Evolutionary conservation across 2,329 filamentous ascomycete species (phyloP).

Genomic region (Lasiodiplodia theobromae): DNA sequence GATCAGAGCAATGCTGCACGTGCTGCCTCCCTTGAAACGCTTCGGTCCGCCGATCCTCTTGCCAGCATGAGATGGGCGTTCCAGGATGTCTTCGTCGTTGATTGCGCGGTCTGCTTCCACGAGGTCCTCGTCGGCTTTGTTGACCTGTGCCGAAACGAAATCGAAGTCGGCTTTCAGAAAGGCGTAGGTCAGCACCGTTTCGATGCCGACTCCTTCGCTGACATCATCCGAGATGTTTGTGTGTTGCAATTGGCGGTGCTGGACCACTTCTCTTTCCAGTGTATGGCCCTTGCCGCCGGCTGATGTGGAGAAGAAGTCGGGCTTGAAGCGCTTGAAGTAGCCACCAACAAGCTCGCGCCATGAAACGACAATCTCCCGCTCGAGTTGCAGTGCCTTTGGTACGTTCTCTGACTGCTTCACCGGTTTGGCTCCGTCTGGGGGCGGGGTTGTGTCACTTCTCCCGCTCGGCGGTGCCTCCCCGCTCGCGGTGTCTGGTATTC

Average conservation of each 20-base stretch:
- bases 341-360: slow-evolving; percentile 90
- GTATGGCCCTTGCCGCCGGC: slow-evolving; percentile 46
- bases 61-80: slow-evolving; percentile 61
- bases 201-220: slow-evolving; percentile 65
- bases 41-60: slow-evolving; percentile 72
- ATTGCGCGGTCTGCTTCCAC: slow-evolving; percentile 77
- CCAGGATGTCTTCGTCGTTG: slow-evolving; percentile 85
- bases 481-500: slow-evolving; percentile 38
- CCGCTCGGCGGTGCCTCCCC: slow-evolving; percentile 36
- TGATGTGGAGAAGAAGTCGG: slow-evolving; percentile 72
- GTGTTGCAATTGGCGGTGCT: slow-evolving; percentile 38
- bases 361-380: slow-evolving; percentile 73
- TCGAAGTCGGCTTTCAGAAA: slow-evolving; percentile 94
- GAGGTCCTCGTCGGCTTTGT: slow-evolving; percentile 74
- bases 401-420: slow-evolving; percentile 56
- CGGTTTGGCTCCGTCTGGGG: slow-evolving; percentile 36
- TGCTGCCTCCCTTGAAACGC: slow-evolving; percentile 93
- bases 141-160: slow-evolving; percentile 88
- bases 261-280: slow-evolving; percentile 41
- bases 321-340: slow-evolving; percentile 91
- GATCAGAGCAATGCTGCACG: slow-evolving; percentile 86
- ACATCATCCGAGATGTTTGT: slow-evolving; percentile 37
- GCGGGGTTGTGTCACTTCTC: slow-evolving; percentile 31
- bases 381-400: slow-evolving; percentile 70
- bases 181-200: slow-evolving; percentile 85